phyloP scores from a whole-genome alignment of 2,329 filamentous ascomycete species.

The Ceratocystiopsis sp. region DNA sequence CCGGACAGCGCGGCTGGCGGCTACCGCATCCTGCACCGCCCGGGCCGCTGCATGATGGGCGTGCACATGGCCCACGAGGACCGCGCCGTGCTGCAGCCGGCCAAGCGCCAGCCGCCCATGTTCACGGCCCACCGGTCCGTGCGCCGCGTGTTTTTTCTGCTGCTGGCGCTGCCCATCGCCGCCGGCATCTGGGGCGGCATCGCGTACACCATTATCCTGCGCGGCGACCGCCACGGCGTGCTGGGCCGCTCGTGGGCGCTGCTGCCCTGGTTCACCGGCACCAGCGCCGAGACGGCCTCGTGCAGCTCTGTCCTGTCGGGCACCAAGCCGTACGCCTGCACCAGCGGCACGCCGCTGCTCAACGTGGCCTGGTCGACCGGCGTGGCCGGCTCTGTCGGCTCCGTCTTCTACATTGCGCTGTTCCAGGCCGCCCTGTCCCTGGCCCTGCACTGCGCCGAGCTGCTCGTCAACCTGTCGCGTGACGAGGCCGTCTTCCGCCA shows the following conservation, averaged over 20 bases:
- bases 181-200: conserved; percentile 8
- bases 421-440: conserved; percentile 14
- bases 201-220: conserved; percentile 11
- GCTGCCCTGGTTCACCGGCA: conserved; percentile 12
- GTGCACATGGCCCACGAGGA: conserved; percentile 11
- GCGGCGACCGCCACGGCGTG: conserved; percentile 9
- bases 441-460: conserved; percentile 13
- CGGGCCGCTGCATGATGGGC: conserved; percentile 13
- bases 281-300: conserved; percentile 2
- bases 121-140: conserved; percentile 11
- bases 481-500: conserved; percentile 15
- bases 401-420: conserved; percentile 13
- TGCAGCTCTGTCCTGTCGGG: too few species aligned
- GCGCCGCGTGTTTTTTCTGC: conserved; percentile 9
- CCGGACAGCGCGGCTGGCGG: not conserved
- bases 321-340: conserved; percentile 7
- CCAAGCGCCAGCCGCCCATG: conserved; percentile 11
- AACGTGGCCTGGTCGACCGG: conserved; percentile 13
- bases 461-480: conserved; percentile 13
- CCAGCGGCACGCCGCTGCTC: conserved; percentile 13
- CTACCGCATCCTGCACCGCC: conserved; percentile 7
- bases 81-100: conserved; percentile 6
- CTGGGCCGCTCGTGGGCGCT: conserved; percentile 13
- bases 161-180: conserved; percentile 11
- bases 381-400: conserved; percentile 9